These are phyloP conservation scores for Stephania cephalantha DNA, from an alignment of 164 flowering plant species.

Conservation along the genomic window DNA sequence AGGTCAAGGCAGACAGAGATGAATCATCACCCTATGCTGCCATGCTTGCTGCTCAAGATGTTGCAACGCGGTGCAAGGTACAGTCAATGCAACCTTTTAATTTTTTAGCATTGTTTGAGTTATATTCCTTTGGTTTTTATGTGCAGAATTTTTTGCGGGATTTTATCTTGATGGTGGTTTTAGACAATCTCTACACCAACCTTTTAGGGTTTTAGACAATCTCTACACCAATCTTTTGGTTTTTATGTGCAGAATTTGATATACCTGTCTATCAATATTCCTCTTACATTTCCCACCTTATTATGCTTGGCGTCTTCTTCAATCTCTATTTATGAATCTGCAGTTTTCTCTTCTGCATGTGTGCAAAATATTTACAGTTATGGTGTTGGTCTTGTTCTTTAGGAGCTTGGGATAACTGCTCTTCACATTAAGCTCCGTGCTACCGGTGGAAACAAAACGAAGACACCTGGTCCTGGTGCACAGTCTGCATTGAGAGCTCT, in stretches of 20 bases:
- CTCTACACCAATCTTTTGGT: background rate
- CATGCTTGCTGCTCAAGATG: slow-evolving; percentile 96
- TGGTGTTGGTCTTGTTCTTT: background rate
- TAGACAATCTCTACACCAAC: background rate
- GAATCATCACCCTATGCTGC: slow-evolving; percentile 93
- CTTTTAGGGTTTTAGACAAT: too few species aligned
- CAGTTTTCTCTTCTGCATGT: background rate
- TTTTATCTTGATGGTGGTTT: background rate
- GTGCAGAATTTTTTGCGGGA: background rate
- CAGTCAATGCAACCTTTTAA: background rate
- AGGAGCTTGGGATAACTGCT: slow-evolving; percentile 87
- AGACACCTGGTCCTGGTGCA: slow-evolving; percentile 95
- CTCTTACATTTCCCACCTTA: background rate
- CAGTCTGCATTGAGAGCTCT: slow-evolving; percentile 86
- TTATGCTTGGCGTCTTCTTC: background rate
- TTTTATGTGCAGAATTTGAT: background rate
- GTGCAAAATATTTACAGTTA: background rate
- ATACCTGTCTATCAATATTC: background rate
- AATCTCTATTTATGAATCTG: background rate
- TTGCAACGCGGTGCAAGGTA: slow-evolving; percentile 81
- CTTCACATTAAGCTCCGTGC: slow-evolving; percentile 86
- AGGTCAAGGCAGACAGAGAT: slow-evolving; percentile 88
- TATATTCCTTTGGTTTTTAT: background rate
- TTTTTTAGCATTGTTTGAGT: background rate
- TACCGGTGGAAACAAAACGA: slow-evolving; percentile 87